Evolutionary conservation across 768 basidiomycete genomes (phyloP).

Genomic region (Suillus bovinus): DNA sequence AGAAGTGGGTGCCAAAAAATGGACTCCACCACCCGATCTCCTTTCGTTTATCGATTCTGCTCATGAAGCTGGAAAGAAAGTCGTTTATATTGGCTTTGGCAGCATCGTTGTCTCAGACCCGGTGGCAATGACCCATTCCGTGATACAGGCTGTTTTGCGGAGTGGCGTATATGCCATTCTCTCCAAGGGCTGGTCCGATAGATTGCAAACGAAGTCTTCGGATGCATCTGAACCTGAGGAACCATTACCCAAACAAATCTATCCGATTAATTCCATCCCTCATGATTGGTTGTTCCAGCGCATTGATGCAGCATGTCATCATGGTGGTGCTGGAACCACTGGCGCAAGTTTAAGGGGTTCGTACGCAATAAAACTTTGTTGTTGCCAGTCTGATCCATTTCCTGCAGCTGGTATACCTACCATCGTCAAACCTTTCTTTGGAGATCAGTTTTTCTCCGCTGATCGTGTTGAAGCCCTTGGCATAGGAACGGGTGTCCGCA

Average conservation of each 20-base stretch:
- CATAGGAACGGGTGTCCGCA: conserved; percentile 84
- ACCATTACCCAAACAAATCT: conserved; percentile 76
- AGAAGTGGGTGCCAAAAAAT: conserved; percentile 85
- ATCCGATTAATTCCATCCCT: conserved; percentile 81
- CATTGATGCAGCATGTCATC: conserved; percentile 97
- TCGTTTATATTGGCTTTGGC: conserved; percentile 98
- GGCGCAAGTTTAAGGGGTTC: conserved; percentile 90
- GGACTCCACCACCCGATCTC: conserved; percentile 82
- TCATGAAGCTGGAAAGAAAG: conserved; percentile 73
- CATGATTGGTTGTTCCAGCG: conserved; percentile 95
- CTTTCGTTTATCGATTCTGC: conserved; percentile 83
- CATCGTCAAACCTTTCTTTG: conserved; percentile 96
- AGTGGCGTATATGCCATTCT: conserved; percentile 92
- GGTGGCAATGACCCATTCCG: conserved; percentile 85
- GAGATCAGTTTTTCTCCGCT: conserved; percentile 97
- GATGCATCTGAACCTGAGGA: conserved; percentile 66
- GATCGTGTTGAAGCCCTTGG: conserved; percentile 97
- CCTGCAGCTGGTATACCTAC: conserved; percentile 85
- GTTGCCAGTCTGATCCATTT: neutral
- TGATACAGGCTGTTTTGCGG: conserved; percentile 83
- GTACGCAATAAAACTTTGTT: conserved; percentile 19
- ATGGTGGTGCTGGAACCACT: conserved; percentile 96
- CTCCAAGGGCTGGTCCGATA: conserved; percentile 98
- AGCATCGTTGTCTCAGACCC: conserved; percentile 98
- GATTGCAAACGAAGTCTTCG: conserved; percentile 65